phyloP scores from a whole-genome alignment of 257 asterid genomes.

The Solanum rostratum region DNA sequence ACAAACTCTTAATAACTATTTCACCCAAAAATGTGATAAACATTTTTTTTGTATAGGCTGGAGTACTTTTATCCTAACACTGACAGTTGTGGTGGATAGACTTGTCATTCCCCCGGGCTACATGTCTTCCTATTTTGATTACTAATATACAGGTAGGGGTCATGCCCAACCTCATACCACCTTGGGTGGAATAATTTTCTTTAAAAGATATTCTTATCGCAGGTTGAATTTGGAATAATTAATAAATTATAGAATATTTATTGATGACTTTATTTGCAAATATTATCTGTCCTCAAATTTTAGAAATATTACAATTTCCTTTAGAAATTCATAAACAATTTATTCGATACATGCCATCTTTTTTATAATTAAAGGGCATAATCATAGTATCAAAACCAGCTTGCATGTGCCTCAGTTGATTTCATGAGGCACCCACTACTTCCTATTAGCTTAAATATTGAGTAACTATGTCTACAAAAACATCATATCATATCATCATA shows the following conservation, averaged over 20 bases:
- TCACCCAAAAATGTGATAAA: too few relatives aligned
- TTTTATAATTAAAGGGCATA: not conserved
- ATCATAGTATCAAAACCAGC: not conserved
- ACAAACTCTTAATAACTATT: too few relatives aligned
- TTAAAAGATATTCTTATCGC: too few relatives aligned
- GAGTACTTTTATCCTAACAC: too few relatives aligned
- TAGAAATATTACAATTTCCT: not conserved
- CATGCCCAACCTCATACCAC: too few relatives aligned
- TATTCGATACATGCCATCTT: not conserved
- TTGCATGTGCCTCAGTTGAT: not conserved
- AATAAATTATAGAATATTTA: not conserved
- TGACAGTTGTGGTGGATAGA: too few relatives aligned
- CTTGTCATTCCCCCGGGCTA: too few relatives aligned
- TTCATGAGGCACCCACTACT: not conserved
- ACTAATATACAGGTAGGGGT: too few relatives aligned
- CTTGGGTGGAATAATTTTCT: too few relatives aligned
- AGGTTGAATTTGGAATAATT: not conserved
- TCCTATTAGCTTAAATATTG: not conserved
- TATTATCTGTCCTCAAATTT: not conserved
- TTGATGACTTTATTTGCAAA: not conserved
- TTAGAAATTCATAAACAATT: not conserved
- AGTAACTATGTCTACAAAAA: not conserved
- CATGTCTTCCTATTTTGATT: too few relatives aligned
- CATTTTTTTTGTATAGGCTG: too few relatives aligned
- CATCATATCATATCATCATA: too few relatives aligned